Base-by-base conservation (phyloP, 2,329 filamentous ascomycete species). In the Microdochium nivale region DNA sequence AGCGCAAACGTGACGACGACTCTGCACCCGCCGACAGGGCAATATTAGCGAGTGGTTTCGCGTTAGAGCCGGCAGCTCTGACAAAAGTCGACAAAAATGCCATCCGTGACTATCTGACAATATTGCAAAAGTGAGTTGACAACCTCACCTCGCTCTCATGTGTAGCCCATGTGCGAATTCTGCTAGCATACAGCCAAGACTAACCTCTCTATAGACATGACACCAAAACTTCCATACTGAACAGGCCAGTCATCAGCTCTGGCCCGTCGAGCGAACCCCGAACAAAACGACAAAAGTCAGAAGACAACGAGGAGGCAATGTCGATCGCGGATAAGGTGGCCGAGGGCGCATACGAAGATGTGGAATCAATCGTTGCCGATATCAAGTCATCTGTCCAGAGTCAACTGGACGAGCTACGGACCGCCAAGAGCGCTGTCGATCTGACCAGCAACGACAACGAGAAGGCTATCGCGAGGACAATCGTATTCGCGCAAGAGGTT, bases 291-390 rank as follows among this genome's bases (percentile, higher is more conserved):
- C 78, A 81, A 58, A 84, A 81, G 64, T 73, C 79, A 2, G 71
- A 74, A 49, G 74, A 77, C 47, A 64, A 63, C 32, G 60, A 65
- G 32, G 60, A 68, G 33, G 55, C 58, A n/a, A 59, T 59, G 19
- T 76, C 73, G 54, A 77, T 84, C 54, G 68, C 73, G 52, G 77
- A 80, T 58, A 83, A 81, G 68, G 70, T 79, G 49, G 64, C 67
- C 24, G 68, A 70, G 48, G 72, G 75, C 57, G 65, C 63, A 30
- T 86, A 86, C 62, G 73, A 74, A 25, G 77, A 79, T 56, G 68
- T 90, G 46, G 84, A 87, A 25, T 81, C 87, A 55, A 71, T 88
- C 43, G 78, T 87, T 16, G 66, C 74, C 49, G 83, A 86, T 55
- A 64, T 85, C 43, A 70, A 75, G 59, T 60, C 68, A 27, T 72